These are phyloP conservation scores for Alternaria triticimaculans DNA, from an alignment of 2,329 filamentous ascomycete genomes.

Conservation along the genomic window DNA sequence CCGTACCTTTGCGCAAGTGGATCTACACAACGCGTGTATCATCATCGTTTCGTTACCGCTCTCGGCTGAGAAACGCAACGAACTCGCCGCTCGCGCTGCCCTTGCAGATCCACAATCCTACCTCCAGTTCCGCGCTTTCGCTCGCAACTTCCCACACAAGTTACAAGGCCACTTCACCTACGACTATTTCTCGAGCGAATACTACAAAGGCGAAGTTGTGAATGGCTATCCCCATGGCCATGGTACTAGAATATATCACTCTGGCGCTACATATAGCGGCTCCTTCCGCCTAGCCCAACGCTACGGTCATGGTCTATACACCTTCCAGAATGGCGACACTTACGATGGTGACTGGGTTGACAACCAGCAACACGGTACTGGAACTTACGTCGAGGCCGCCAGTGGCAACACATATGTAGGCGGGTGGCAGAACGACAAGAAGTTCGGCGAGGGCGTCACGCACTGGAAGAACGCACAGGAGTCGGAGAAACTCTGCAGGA, in stretches of 20 bases:
- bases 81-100: slow-evolving; percentile 40
- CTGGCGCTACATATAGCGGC: slow-evolving; percentile 64
- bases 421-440: slow-evolving; percentile 66
- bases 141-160: slow-evolving; percentile 53
- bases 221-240: slow-evolving; percentile 59
- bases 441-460: slow-evolving; percentile 67
- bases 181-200: slow-evolving; percentile 62
- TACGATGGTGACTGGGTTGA: slow-evolving; percentile 65
- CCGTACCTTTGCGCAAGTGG: slow-evolving; percentile 42
- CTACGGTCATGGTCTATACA: slow-evolving; percentile 64
- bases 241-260: slow-evolving; percentile 61
- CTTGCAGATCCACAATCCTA: slow-evolving; percentile 51
- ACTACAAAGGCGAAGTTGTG: slow-evolving; percentile 61
- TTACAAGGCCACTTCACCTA: slow-evolving; percentile 56
- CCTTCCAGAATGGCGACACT: slow-evolving; percentile 70
- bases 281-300: slow-evolving; percentile 60
- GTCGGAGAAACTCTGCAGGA: slow-evolving; percentile 64
- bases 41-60: slow-evolving; percentile 41
- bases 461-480: slow-evolving; percentile 68
- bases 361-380: slow-evolving; percentile 67
- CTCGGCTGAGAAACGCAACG: slow-evolving; percentile 36
- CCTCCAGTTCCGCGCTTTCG: slow-evolving; percentile 50
- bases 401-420: slow-evolving; percentile 68
- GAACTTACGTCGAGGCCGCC: slow-evolving; percentile 61
- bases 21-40: slow-evolving; percentile 42